Evolutionary conservation across 2,329 filamentous ascomycete species (phyloP).

Genomic region (Alternaria dauci): DNA sequence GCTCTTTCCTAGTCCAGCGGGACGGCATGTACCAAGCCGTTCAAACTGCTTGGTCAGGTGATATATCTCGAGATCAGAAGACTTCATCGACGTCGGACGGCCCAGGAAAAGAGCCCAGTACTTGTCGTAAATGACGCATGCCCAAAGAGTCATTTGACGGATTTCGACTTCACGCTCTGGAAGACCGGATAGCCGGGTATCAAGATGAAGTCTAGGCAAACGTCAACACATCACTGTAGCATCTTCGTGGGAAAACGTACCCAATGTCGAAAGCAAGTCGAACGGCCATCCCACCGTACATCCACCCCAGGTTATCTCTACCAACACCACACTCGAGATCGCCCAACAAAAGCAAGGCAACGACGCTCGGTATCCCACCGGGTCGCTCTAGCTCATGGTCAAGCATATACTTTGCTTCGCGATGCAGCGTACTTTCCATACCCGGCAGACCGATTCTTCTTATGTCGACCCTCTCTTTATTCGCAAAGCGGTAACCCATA

Average conservation of each 20-base stretch:
- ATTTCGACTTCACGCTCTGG: slow-evolving; percentile 59
- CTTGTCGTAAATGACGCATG: slow-evolving; percentile 63
- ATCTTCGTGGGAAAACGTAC: slow-evolving; percentile 17
- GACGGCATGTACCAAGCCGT: slow-evolving; percentile 51
- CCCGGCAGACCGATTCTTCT: slow-evolving; percentile 57
- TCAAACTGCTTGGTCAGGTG: slow-evolving; percentile 58
- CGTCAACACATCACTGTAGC: background rate
- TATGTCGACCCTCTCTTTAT: slow-evolving; percentile 60
- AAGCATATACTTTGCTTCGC: slow-evolving; percentile 64
- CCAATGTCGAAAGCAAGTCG: slow-evolving; percentile 40
- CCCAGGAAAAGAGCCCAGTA: slow-evolving; percentile 65
- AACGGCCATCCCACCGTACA: slow-evolving; percentile 58
- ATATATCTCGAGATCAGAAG: slow-evolving; percentile 60
- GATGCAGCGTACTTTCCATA: slow-evolving; percentile 62
- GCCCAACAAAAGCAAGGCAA: slow-evolving; percentile 61
- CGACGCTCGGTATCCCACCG: slow-evolving; percentile 62
- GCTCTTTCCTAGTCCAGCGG: slow-evolving; percentile 45
- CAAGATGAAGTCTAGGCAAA: slow-evolving; percentile 58
- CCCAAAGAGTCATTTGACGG: slow-evolving; percentile 61
- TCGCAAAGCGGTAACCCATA: slow-evolving; percentile 62
- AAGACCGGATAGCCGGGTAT: slow-evolving; percentile 54
- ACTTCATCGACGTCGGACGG: slow-evolving; percentile 63
- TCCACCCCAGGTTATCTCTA: slow-evolving; percentile 64
- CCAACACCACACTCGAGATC: slow-evolving; percentile 65
- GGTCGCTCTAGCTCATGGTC: slow-evolving; percentile 63